Conservation (phyloP, 179 eudicot species). For the Sideroxylon spinosum region DNA sequence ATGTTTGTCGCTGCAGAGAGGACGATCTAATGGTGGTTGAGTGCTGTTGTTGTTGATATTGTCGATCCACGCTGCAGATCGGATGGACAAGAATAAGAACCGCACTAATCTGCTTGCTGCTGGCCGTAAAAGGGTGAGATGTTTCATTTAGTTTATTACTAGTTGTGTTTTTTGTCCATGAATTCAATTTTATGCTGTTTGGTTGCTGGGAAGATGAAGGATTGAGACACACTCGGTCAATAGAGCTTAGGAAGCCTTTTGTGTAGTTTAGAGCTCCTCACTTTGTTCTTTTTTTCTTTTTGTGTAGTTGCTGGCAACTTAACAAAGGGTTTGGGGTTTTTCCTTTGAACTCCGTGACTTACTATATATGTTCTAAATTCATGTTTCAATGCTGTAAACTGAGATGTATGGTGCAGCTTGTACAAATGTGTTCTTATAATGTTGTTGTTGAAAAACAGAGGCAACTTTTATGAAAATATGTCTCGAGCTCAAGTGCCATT, state of each 20-base stretch:
- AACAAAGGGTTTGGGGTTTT: neutral
- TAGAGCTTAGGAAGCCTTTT: neutral
- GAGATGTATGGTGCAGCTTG: neutral
- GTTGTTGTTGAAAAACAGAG: neutral
- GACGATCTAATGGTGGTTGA: conserved; percentile 21
- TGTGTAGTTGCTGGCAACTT: neutral
- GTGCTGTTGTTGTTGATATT: conserved; percentile 13
- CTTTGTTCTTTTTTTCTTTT: neutral
- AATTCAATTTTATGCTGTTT: neutral
- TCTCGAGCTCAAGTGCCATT: neutral
- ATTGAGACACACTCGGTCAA: neutral
- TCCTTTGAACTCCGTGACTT: neutral
- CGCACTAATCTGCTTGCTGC: conserved; percentile 89
- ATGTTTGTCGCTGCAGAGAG: neutral
- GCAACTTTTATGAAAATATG: neutral
- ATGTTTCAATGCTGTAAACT: neutral
- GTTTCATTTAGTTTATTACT: neutral
- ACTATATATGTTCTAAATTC: neutral
- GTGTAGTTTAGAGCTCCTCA: neutral
- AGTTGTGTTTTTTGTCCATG: neutral
- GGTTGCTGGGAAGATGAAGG: conserved; percentile 12
- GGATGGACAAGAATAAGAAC: conserved; percentile 81
- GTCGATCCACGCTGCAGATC: neutral
- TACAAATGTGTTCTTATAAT: neutral
- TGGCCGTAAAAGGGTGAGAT: conserved; percentile 80